phyloP scores from a whole-genome alignment of 768 basidiomycete genomes.

The Auricularia sp. region DNA sequence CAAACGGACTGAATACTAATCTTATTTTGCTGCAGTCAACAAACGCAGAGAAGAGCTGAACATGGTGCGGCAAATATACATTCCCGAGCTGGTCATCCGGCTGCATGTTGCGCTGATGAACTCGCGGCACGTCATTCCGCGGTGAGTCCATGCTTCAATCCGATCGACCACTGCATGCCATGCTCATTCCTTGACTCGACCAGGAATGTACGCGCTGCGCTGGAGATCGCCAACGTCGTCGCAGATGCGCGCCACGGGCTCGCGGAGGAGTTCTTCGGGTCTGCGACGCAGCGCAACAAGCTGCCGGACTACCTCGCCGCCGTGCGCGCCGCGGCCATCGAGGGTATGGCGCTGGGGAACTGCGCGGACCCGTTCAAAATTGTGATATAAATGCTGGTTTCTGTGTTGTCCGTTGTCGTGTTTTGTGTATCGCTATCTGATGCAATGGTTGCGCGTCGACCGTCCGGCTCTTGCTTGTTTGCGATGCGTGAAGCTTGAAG shows the following conservation, averaged over 20 bases:
- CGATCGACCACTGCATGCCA: too few species aligned
- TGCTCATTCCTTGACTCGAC: background rate
- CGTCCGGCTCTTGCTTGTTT: too few species aligned
- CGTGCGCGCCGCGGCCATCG: background rate
- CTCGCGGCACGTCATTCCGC: constrained; percentile 43
- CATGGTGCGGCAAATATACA: constrained; percentile 78
- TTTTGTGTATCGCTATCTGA: background rate
- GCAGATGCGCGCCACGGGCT: constrained; percentile 80
- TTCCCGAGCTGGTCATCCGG: constrained; percentile 83
- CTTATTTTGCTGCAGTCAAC: background rate
- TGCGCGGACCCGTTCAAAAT: background rate
- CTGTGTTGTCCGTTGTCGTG: background rate
- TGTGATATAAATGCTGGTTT: background rate
- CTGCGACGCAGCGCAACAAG: background rate
- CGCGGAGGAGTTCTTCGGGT: constrained; percentile 67
- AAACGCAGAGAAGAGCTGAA: constrained; percentile 38
- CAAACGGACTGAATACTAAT: background rate
- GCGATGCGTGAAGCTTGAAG: too few species aligned
- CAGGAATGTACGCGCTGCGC: constrained; percentile 66
- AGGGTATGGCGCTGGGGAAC: background rate
- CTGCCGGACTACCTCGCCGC: constrained; percentile 1
- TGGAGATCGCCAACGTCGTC: constrained; percentile 74
- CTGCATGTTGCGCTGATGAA: constrained; percentile 62
- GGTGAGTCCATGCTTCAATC: background rate
- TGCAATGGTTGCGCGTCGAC: too few species aligned